These are phyloP conservation scores for Hymenotorrendiella dingleyae DNA, from an alignment of 2,329 filamentous ascomycete species.

Conservation along the genomic window DNA sequence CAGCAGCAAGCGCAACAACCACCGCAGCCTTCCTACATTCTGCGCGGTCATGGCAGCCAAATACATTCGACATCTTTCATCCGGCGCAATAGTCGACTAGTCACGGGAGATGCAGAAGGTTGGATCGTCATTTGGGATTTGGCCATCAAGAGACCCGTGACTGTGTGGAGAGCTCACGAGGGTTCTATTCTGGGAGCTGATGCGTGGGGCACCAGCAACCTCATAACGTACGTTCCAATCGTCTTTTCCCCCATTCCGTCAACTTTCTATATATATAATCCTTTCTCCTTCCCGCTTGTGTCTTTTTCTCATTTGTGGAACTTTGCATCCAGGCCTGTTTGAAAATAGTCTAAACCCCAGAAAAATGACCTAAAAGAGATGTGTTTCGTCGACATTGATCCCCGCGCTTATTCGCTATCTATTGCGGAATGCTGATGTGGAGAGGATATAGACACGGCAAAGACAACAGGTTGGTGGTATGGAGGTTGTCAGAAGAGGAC, in stretches of 20 bases:
- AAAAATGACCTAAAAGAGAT: background rate
- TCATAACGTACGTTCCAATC: slow-evolving; percentile 68
- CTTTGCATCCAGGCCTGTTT: slow-evolving; percentile 10
- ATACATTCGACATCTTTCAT: slow-evolving; percentile 75
- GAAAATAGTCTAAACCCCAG: background rate
- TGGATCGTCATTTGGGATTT: slow-evolving; percentile 85
- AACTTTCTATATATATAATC: slow-evolving; percentile 1
- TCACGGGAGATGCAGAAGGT: slow-evolving; percentile 85
- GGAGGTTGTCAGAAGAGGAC: slow-evolving; percentile 61
- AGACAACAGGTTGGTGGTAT: slow-evolving; percentile 80
- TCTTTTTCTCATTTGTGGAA: slow-evolving; percentile 5
- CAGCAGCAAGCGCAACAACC: slow-evolving; percentile 23
- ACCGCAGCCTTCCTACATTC: slow-evolving; percentile 46
- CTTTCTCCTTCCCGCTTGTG: background rate
- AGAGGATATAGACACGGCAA: slow-evolving; percentile 66
- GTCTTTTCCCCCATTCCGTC: slow-evolving; percentile 5
- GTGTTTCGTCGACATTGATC: background rate
- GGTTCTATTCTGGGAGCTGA: slow-evolving; percentile 69
- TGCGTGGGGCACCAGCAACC: slow-evolving; percentile 62
- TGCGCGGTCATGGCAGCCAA: slow-evolving; percentile 78
- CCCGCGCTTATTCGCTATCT: background rate
- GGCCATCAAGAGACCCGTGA: slow-evolving; percentile 70
- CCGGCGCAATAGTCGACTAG: slow-evolving; percentile 65
- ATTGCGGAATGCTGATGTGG: slow-evolving; percentile 1
- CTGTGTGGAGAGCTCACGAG: slow-evolving; percentile 82